A percentile compares a stretch with the other conserved stretches of the same genome.
Evolutionary conservation across 2,329 filamentous ascomycete species (phyloP).

Genomic region (Coleophoma crateriformis): DNA sequence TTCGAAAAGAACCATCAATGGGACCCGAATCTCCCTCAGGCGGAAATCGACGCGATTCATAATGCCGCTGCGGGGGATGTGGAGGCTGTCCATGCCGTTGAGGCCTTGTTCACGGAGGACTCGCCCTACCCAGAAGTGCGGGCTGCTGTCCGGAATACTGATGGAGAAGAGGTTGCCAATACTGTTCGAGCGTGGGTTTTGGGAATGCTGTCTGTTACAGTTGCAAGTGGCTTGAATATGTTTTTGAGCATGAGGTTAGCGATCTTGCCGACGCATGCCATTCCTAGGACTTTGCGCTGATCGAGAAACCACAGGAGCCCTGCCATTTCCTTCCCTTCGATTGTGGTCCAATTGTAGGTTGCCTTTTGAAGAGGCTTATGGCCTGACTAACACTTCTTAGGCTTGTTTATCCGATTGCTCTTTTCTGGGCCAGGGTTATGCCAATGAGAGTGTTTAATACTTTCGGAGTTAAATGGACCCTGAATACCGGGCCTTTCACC

Average conservation of each 20-base stretch:
- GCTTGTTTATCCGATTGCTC: constrained; percentile 7
- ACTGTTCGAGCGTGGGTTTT: constrained; percentile 60
- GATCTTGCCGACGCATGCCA: not conserved
- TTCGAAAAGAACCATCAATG: constrained; percentile 15
- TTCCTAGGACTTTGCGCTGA: not conserved
- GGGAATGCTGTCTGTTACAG: constrained; percentile 32
- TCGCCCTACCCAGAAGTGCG: constrained; percentile 56
- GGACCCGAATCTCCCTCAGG: constrained; percentile 18
- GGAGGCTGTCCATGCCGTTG: constrained; percentile 28
- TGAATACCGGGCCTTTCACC: constrained; percentile 24
- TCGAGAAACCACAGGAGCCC: constrained; percentile 2
- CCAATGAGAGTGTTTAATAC: constrained; percentile 39
- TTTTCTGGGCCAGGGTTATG: constrained; percentile 4
- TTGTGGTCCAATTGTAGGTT: constrained; percentile 4
- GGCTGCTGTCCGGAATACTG: constrained; percentile 57
- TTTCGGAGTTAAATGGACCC: constrained; percentile 61
- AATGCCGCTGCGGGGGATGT: constrained; percentile 16
- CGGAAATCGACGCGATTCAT: constrained; percentile 11
- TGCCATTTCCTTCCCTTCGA: constrained; percentile 4
- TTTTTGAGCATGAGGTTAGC: constrained; percentile 7
- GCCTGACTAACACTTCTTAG: constrained; percentile 37
- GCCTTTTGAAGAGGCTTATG: not conserved
- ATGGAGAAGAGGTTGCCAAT: constrained; percentile 59
- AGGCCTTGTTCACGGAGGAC: constrained; percentile 41
- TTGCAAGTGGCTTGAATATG: constrained; percentile 7